phyloP scores from a whole-genome alignment of 148 eudicot genomes.

The Rhododendron ovatum region DNA sequence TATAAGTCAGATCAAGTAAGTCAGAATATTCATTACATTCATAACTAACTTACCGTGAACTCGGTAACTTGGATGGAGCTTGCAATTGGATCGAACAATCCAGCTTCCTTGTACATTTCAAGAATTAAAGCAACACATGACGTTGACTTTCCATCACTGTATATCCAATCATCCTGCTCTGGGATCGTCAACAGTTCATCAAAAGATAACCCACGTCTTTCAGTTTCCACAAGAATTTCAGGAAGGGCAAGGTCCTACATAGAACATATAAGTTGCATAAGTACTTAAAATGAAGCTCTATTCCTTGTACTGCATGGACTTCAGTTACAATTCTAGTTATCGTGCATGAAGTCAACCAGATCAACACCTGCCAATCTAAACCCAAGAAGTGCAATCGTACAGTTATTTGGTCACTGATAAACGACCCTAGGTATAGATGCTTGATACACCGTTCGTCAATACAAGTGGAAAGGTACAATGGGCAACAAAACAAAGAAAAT shows the following conservation, averaged over 20 bases:
- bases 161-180: constrained; percentile 88
- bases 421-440: neutral
- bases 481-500: neutral
- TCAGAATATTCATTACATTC: no score
- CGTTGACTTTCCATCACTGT: constrained; percentile 78
- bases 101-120: constrained; percentile 84
- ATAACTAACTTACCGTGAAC: constrained; percentile 65
- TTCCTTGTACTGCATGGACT: neutral
- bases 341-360: neutral
- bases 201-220: constrained; percentile 78
- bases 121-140: constrained; percentile 90
- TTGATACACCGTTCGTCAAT: neutral
- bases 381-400: neutral
- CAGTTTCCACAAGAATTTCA: constrained; percentile 82
- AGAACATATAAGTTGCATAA: neutral
- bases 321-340: neutral
- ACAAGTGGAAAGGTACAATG: neutral
- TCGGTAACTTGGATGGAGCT: constrained; percentile 83
- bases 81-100: constrained; percentile 61
- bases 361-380: neutral
- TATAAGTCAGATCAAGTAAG: no score
- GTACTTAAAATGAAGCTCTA: neutral
- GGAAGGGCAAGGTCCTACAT: constrained; percentile 73
- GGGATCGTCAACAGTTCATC: constrained; percentile 72
- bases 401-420: neutral